A percentile compares a stretch with the other conserved stretches of the same genome.
These are phyloP conservation scores for Coemansia sp. DNA, from an alignment of 192 early-diverging fungal species.

Conservation along the genomic window DNA sequence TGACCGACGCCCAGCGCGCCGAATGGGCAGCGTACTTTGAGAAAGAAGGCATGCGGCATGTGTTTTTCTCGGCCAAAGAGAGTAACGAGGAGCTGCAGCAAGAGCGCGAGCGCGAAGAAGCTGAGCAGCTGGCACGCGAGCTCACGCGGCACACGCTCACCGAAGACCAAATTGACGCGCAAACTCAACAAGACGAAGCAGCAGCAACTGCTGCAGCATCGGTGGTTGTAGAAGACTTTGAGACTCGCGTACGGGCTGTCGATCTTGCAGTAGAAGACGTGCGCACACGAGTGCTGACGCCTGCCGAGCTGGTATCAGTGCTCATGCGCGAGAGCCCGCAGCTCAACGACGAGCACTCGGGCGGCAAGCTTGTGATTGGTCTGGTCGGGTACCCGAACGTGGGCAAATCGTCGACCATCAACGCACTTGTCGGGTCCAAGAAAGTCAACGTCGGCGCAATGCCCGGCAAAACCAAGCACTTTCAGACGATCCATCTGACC, in stretches of 20 bases:
- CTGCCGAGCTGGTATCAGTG: conserved; percentile 68
- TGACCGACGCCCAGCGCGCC: conserved; percentile 81
- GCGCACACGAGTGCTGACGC: conserved; percentile 64
- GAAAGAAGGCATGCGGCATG: conserved; percentile 73
- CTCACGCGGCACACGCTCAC: conserved; percentile 25
- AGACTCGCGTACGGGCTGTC: conserved; percentile 39
- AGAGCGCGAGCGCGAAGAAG: conserved; percentile 63
- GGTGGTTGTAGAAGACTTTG: conserved; percentile 26
- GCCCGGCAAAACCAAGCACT: conserved; percentile 99
- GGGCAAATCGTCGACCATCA: conserved; percentile 98
- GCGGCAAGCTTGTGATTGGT: conserved; percentile 79
- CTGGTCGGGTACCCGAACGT: conserved; percentile 99
- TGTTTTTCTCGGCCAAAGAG: conserved; percentile 92
- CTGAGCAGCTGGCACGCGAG: conserved; percentile 40
- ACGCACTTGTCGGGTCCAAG: conserved; percentile 92
- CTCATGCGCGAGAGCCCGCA: conserved; percentile 61
- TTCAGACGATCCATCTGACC: conserved; percentile 96
- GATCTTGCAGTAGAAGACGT: conserved; percentile 36
- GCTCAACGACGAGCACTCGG: conserved; percentile 36
- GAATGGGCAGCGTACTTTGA: conserved; percentile 93
- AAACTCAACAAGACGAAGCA: conserved; percentile 22
- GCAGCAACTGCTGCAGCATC: conserved; percentile 16
- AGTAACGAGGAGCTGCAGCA: conserved; percentile 73
- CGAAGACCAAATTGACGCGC: conserved; percentile 33
- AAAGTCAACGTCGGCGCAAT: conserved; percentile 93